Conservation (phyloP, 2,329 filamentous ascomycete genomes). For the Annulohypoxylon truncatum region DNA sequence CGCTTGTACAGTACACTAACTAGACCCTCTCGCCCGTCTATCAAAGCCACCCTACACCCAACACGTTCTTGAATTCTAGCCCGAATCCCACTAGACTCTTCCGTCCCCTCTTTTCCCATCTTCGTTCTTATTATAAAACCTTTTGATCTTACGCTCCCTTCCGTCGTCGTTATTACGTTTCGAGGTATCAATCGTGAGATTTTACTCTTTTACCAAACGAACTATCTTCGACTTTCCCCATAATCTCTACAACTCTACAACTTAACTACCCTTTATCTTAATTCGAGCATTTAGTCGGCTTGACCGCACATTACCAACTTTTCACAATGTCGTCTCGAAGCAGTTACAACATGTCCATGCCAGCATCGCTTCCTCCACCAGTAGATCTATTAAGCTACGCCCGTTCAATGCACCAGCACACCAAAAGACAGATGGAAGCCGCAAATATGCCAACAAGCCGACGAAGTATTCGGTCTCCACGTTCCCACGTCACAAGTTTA, state of each 20-base stretch:
- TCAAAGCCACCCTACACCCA: constrained; percentile 27
- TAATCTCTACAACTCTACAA: background rate
- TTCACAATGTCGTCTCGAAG: constrained; percentile 46
- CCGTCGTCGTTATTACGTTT: background rate
- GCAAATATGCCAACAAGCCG: constrained; percentile 59
- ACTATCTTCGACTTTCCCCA: background rate
- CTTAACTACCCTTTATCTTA: background rate
- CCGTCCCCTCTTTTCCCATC: constrained; percentile 37
- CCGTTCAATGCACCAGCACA: constrained; percentile 72
- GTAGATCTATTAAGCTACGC: constrained; percentile 60
- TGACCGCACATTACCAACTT: constrained; percentile 10
- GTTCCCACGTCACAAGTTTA: constrained; percentile 37
- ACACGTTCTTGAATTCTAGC: constrained; percentile 26
- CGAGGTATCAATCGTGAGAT: constrained; percentile 12
- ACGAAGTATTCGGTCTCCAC: constrained; percentile 40
- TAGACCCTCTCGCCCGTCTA: constrained; percentile 32
- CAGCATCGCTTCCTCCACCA: constrained; percentile 45
- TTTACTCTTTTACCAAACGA: background rate
- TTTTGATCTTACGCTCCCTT: constrained; percentile 17
- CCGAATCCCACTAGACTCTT: constrained; percentile 37
- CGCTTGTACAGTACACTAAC: constrained; percentile 25
- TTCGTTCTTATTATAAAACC: constrained; percentile 39
- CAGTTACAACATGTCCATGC: constrained; percentile 45
- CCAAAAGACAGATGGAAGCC: constrained; percentile 72
- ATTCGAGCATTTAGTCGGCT: constrained; percentile 11